Evolutionary conservation across 805 yeast species (phyloP), one percentile per base, ranked within the genome.

Genomic region (Yamadazyma tumulicola): DNA sequence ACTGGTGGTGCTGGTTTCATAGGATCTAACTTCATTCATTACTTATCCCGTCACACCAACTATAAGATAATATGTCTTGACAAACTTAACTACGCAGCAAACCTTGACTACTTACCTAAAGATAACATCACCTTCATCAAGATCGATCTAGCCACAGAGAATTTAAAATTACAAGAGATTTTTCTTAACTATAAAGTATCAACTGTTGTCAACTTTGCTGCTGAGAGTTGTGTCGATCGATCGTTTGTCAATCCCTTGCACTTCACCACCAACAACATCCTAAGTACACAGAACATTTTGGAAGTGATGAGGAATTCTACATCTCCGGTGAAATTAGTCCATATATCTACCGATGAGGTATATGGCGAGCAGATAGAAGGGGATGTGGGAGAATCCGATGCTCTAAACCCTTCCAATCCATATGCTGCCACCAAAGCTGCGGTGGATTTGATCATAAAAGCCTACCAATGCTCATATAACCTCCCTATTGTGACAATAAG

Each of bases 1-100:
- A 69, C 80, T 6, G 81, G 81, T 5, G 80, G 79, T 2, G 75
- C 75, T 5, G 81, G 81, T 2, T 75, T 75, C 41, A 67, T 75
- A 39, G 81, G 79, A 4, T 69, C 76, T 1, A 66, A 74, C 57
- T 56, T 69, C 30, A 56, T 69, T 10, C 55, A 64, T 8, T 51
- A 54, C 34, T 48, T 69, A 33, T 63, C 64, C 1, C 18, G 31
- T 3, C 38, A 42, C 17, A 63, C 65, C 1, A 22, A 45, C 5
- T 54, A 55, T 39, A 46, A 44, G 7, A 64, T 75, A 22, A 49
- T 66, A 1, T 71, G 78, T 40, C 49, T 69, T 19, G 81, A 75
- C 42, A 62, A 62, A 31, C 47, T 74, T 13, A 64, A 59, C 31
- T 75, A 75, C 51, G 74, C 75, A 23, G 57, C 72, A 7, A 47